Base-by-base conservation (phyloP, 2,329 filamentous ascomycete species). In the Fusarium napiforme region DNA sequence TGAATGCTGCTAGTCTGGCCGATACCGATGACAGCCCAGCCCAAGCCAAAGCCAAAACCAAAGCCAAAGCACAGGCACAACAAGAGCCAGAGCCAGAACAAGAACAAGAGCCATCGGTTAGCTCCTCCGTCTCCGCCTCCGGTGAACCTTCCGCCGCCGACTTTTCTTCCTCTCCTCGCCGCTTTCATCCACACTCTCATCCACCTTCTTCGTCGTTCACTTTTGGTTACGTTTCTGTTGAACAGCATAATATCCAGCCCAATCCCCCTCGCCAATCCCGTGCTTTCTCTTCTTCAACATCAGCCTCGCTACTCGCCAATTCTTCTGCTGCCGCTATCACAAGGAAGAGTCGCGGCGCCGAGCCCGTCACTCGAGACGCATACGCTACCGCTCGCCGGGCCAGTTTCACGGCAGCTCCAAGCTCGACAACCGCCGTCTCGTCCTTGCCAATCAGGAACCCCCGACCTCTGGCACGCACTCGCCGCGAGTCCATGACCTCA, bases 351-450 rank as follows among this genome's bases (percentile, higher is more conserved):
- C 85, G 87, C 62, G 86, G 89, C 79, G 87, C 87, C 64, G 90
- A 92, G 77, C 85, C 90, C 39, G 88, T 88, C 72, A 88, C 87
- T 36, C 88, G 87, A 68, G 86, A 87, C 63, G 84, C 85, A 71
- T 86, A 88, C 79, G 86, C 49, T 26, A 52, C 49, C 49, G 49
- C 88, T 71, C 89, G 90, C 65, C 86, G 87, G 78, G 86, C 90
- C 64, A 91, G 86, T 80, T 92, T 89, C 73, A 91, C 93, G 26
- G 67, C 87, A 67, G 75, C 61, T 89, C 91, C 43, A 87, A 89
- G 64, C 85, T 81, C 85, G 18, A 76, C 62, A 39, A 62, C 53
- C 19, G 52, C 65, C 10, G 45, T 40, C 28, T 56, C 50, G 15
- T 72, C 69, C 9, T 71, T 71, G 39, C 64, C 56, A 50, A 57